These are phyloP conservation scores for Aspergillus flavus DNA, from an alignment of 2,329 filamentous ascomycete species.

Conservation along the genomic window DNA sequence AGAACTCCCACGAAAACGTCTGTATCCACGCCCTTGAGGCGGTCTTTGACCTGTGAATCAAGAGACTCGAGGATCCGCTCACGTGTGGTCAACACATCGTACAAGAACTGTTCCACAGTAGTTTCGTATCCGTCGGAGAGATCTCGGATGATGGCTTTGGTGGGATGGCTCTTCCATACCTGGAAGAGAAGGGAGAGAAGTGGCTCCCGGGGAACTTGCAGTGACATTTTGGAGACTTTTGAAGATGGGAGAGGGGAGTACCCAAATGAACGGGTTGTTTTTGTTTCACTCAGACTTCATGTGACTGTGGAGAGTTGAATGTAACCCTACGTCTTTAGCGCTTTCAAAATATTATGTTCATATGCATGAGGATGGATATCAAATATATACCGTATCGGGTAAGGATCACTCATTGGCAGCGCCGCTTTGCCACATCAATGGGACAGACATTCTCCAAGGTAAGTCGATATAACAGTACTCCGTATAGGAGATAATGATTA, in stretches of 20 bases:
- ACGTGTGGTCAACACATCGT: not conserved
- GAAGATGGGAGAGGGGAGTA: not conserved
- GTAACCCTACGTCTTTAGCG: not conserved
- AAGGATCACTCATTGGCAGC: no score
- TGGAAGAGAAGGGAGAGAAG: not conserved
- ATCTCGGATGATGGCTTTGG: not conserved
- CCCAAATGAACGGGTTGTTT: not conserved
- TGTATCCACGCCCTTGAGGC: not conserved
- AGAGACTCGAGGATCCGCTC: not conserved
- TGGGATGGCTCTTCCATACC: not conserved
- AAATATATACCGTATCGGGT: no score
- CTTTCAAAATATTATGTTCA: not conserved
- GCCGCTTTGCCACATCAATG: no score
- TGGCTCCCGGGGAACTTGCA: not conserved
- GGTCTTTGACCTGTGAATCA: not conserved
- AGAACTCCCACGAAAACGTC: not conserved
- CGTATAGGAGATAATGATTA: no score
- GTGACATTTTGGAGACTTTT: not conserved
- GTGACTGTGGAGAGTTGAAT: not conserved
- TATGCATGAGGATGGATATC: no score
- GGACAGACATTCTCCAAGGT: no score
- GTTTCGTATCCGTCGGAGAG: not conserved
- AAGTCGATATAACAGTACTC: no score
- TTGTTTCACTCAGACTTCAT: not conserved
- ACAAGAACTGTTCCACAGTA: not conserved